Base-by-base conservation (phyloP, 768 basidiomycete species). In the Tephrocybe sp. region DNA sequence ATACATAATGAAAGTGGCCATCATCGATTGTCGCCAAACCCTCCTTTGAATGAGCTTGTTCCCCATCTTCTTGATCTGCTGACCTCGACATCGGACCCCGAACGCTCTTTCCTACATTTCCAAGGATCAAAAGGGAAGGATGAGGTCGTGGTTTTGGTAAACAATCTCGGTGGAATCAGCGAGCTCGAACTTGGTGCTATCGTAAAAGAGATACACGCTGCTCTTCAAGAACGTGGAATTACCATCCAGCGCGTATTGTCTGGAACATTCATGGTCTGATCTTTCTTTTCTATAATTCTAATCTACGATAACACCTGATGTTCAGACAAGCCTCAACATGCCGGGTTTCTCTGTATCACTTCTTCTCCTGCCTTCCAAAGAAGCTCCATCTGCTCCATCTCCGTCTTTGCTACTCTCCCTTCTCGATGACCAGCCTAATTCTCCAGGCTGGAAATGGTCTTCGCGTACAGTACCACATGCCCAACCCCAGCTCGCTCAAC, bases 1-100 rank as follows among this genome's bases (percentile, higher is more conserved):
- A 88, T 95, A 49, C 93, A 95, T 69, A 95, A 95, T 59, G 93
- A 95, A 68, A 80, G 83, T 40, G 93, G 88, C 7, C 76, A 83
- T 54, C 70, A 73, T 34, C 83, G 83, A 23, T 56, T 87, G 29
- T 83, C 84, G 0, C 88, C 87, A 3, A 73, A 86, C 2, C 91
- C 92, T 0, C 75, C 84, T 9, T 77, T 90, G 40, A 73, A 78
- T 13, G 72, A 85, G 53, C 80, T 94, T 47, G 72, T 94, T 38
- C 74, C 76, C n/a, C 72, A 80, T 55, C 73, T 94, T 38, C 68
- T 94, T 19, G 80, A 83, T 36, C 72, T 88, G 55, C 71, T 93
- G 52, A 83, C 77, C 19, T 86, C 79, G n/a, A 86, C 79, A 16
- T 70, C 72, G 12, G 93, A 94, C 63, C 71, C 77, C 0, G 91